Evolutionary conservation across 2,329 filamentous ascomycete species (phyloP), one percentile per base, ranked within the genome.

Genomic region (Cladophialophora bantiana): DNA sequence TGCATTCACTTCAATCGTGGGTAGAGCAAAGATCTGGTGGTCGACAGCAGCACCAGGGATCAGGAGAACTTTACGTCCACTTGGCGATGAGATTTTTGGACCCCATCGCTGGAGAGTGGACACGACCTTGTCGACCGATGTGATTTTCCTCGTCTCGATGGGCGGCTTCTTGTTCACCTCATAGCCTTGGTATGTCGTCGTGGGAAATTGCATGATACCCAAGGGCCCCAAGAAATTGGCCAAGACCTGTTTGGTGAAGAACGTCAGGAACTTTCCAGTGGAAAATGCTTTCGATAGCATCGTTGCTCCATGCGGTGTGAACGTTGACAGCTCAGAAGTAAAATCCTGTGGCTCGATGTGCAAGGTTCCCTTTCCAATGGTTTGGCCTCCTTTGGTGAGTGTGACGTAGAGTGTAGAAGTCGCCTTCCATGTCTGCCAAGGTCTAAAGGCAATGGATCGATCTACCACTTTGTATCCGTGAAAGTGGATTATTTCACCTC

Each of bases 331-430:
- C 31, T 62, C 59, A 42, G 59, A 38, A 4, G 18, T 34, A 18
- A 62, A 62, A 36, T 62, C 59, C 42, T 55, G 59, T 10, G 59
- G 59, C 48, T 55, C 48, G 15, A 62, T 62, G 20, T 62, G 59
- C 50, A 62, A 34, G 4, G 59, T 62, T 2, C 59, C 59, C 18
- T 31, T 62, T 6, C 59, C 59, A 15, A 54, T 40, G n/a, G 20
- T 32, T 38, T 42, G 59, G 32, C 20, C 38, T 18, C 48, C 59
- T 34, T 62, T 54, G 34, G 48, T 62, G 18, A 62, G 35, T 12
- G 59, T 62, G n/a, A 62, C 59, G 20, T 62, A 62, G 3, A 62
- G 59, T n/a, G 59, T 62, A 32, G 59, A 62, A 32, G 59, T 62
- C n/a, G 59, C 59, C 31, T 62, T 62, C 59, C 59, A 62, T 52